Percentiles rank a stretch among this genome's conserved stretches.
phyloP scores from a whole-genome alignment of 371 early-diverging fungal genomes.

The Rhizopus delemar region DNA sequence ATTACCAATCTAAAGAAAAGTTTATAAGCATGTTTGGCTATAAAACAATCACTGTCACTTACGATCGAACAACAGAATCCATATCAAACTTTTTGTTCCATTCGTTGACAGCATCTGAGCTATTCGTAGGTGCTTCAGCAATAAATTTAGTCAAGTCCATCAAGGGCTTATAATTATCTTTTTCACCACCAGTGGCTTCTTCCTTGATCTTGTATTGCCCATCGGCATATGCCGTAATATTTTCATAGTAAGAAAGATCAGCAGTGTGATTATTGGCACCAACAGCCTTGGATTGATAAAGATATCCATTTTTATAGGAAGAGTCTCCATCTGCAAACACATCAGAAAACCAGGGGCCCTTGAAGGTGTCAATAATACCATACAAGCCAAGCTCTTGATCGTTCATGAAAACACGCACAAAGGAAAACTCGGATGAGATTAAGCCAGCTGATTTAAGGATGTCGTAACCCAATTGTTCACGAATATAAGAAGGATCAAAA shows the following conservation, averaged over 20 bases:
- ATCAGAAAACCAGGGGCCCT: conserved; percentile 34
- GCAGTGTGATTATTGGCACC: neutral
- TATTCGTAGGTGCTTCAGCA: conserved; percentile 11
- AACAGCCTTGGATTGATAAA: conserved; percentile 18
- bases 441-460: conserved; percentile 26
- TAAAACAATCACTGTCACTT: neutral
- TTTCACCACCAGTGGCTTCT: conserved; percentile 12
- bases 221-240: conserved; percentile 16
- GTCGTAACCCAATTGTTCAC: conserved; percentile 31
- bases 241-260: conserved; percentile 15
- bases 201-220: conserved; percentile 29
- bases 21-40: neutral
- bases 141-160: conserved; percentile 37
- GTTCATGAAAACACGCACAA: conserved; percentile 32
- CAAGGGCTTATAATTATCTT: conserved; percentile 16
- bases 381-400: conserved; percentile 36
- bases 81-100: conserved; percentile 30
- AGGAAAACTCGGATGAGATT: conserved; percentile 24
- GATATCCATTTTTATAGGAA: conserved; percentile 24
- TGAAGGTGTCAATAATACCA: conserved; percentile 32
- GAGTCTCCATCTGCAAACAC: conserved; percentile 35
- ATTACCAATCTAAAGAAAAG: conserved; percentile 20
- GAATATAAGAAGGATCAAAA: conserved; percentile 37
- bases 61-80: conserved; percentile 8
- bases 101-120: conserved; percentile 12